Percentiles rank a stretch among this genome's conserved stretches.
Conservation (phyloP, 176 grass and related monocot species). For the Metroxylon sagu region DNA sequence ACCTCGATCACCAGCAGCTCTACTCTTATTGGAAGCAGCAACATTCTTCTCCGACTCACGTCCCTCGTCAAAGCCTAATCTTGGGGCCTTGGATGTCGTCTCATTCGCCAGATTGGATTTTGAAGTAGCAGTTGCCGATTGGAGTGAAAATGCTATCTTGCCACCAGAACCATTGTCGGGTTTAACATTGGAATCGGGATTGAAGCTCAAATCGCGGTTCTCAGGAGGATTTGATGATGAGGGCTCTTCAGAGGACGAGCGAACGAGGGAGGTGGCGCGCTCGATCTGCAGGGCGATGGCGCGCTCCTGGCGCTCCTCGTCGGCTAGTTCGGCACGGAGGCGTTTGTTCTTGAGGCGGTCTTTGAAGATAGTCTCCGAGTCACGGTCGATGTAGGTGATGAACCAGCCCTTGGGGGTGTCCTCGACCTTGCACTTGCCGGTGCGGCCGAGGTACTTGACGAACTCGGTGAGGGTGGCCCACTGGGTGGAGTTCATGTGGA, state of each 20-base stretch:
- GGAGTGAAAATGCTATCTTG: constrained; percentile 67
- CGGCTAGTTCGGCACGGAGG: constrained; percentile 53
- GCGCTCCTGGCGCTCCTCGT: constrained; percentile 81
- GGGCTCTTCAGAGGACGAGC: not conserved
- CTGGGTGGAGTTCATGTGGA: constrained; percentile 80
- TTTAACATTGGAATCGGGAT: not conserved
- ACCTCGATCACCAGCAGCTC: constrained; percentile 19
- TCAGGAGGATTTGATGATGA: no score
- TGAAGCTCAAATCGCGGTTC: no score
- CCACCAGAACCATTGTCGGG: not conserved
- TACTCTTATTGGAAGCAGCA: constrained; percentile 26
- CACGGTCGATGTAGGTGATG: constrained; percentile 80
- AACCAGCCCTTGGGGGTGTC: constrained; percentile 97
- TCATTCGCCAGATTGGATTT: constrained; percentile 2
- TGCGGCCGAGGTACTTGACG: constrained; percentile 62
- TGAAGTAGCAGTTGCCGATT: constrained; percentile 7
- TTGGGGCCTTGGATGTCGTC: constrained; percentile 7
- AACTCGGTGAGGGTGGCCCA: constrained; percentile 82
- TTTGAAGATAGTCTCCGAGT: constrained; percentile 77
- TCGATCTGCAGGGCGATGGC: constrained; percentile 71
- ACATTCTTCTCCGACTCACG: constrained; percentile 13
- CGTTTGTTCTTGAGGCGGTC: constrained; percentile 78
- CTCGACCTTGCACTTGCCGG: constrained; percentile 72
- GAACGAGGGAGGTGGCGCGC: constrained; percentile 22
- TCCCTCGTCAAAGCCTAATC: constrained; percentile 61